Conservation (phyloP, 345 rosid genomes). For the Brassica incana region DNA sequence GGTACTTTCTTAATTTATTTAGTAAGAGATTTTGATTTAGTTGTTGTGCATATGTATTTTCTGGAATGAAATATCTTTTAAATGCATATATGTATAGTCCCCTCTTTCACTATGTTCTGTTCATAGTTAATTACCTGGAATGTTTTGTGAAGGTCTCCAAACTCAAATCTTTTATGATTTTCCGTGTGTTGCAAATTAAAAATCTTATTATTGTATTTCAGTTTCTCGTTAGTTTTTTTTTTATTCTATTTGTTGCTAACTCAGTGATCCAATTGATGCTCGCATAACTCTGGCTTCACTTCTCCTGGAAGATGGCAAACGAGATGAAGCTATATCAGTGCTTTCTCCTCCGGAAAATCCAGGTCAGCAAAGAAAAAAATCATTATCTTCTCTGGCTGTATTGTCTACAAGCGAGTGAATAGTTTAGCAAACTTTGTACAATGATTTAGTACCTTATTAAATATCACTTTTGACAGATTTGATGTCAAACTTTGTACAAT, state of each 20-base stretch:
- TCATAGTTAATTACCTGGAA: constrained; percentile 9
- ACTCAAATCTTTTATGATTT: not conserved
- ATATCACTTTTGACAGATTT: constrained; percentile 17
- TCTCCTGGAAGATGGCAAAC: constrained; percentile 74
- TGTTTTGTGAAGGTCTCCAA: constrained; percentile 4
- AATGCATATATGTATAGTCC: no score
- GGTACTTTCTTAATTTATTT: constrained; percentile 42
- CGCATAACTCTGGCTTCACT: constrained; percentile 78
- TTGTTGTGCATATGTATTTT: not conserved
- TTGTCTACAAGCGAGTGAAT: not conserved
- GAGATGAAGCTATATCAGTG: constrained; percentile 77
- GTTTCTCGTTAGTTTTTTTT: not conserved
- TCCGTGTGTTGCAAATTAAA: constrained; percentile 10
- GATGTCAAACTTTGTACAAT: not conserved
- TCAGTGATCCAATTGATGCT: constrained; percentile 58
- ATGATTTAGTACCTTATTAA: not conserved
- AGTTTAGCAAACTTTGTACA: no score
- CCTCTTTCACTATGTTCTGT: constrained; percentile 13
- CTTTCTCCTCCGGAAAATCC: constrained; percentile 67
- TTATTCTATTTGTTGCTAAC: constrained; percentile 22
- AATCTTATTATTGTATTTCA: constrained; percentile 6
- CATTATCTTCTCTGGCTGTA: not conserved
- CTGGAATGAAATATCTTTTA: not conserved
- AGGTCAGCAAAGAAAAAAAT: constrained; percentile 41
- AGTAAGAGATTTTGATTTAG: constrained; percentile 17